Conservation (phyloP, 129 eudicot species). For the Solidago caesia region DNA sequence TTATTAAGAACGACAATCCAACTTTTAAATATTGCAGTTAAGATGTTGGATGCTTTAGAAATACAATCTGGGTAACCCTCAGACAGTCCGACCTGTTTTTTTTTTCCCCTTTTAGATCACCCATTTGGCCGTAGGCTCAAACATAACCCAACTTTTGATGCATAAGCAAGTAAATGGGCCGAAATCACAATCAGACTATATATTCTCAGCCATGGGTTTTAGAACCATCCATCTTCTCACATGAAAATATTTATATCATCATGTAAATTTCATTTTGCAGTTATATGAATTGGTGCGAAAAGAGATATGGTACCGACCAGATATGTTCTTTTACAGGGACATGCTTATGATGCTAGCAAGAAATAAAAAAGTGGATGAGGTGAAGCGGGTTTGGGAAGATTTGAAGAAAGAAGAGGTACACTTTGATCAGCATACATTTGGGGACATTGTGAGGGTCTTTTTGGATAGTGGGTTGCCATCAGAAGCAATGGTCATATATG, state of each 20-base stretch:
- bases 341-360: conserved; percentile 95
- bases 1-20: too few species aligned
- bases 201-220: background rate
- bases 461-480: conserved; percentile 58
- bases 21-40: too few species aligned
- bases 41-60: background rate
- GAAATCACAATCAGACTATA: too few species aligned
- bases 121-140: background rate
- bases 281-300: conserved; percentile 80
- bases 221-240: background rate
- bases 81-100: background rate
- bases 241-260: background rate
- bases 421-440: conserved; percentile 94
- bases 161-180: background rate
- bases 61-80: background rate
- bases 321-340: conserved; percentile 95
- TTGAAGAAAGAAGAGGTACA: conserved; percentile 64
- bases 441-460: conserved; percentile 81
- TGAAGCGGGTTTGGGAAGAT: conserved; percentile 67
- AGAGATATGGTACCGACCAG: conserved; percentile 97
- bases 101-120: background rate
- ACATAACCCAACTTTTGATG: background rate
- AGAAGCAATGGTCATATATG: conserved; percentile 80
- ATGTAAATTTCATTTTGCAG: conserved; percentile 34
- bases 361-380: conserved; percentile 71